Evolutionary conservation across 2,329 filamentous ascomycete genomes (phyloP), one percentile per base, ranked within the genome.

Genomic region (Beauveria caledonica): DNA sequence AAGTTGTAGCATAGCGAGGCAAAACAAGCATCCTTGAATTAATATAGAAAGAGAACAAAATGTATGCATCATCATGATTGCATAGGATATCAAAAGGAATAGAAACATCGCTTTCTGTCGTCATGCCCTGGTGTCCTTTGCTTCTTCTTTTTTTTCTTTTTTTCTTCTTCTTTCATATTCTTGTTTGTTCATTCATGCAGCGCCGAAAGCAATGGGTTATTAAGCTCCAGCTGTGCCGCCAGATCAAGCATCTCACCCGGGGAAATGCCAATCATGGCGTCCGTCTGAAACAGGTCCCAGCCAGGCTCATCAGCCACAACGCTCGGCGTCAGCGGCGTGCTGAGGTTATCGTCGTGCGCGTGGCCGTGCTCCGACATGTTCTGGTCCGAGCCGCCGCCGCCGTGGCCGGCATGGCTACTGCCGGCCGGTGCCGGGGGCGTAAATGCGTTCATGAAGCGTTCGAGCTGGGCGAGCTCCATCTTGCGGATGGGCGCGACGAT

Each of bases 401-500:
- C 23, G 13, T 8, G 23, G 21, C n/a, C 55, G 17, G 49, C 55
- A 8, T 48, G 60, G 7, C 63, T 62, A 10, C 63, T 61, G 8
- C 52, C 51, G 5, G 59, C 33, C 3, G 59, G 52, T 19, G 60
- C 64, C 11, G 59, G 51, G 10, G 59, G 52, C 25, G 60, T 63
- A 3, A 74, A 62, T 3, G 69, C 71, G 25, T 70, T 69, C 48
- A 74, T 61, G 23, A 72, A 73, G 4, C 72, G 69, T 44, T 75
- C 73, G 3, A 75, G 63, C 45, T 74, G 73, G n/a, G 66, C 67
- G 1, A 76, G 66, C 17, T 76, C 74, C 1, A 70, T 67, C 40
- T 70, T 73, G 2, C 74, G 66, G 0, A 76, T 60, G 1, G 72
- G 73, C 3, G 74, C 73, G 0, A 73, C 71, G 0, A 74, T 58